These are phyloP conservation scores for Ophiostoma triangulosporum DNA, from an alignment of 2,329 filamentous ascomycete species.

Conservation along the genomic window DNA sequence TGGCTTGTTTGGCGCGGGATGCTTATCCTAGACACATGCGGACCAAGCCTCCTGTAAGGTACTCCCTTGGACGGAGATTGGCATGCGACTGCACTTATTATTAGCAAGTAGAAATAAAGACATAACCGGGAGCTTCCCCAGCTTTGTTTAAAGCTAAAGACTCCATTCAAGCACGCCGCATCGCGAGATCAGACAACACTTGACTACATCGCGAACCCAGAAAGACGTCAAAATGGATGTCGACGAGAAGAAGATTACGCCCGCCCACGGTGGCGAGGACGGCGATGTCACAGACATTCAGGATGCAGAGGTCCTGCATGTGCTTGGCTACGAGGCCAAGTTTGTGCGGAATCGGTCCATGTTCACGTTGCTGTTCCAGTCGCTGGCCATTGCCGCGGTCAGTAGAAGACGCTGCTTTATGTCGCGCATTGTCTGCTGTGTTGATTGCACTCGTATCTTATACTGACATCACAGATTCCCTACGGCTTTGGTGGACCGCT, in stretches of 20 bases:
- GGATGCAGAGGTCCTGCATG: neutral
- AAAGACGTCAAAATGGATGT: no score
- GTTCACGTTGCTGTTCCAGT: conserved; percentile 46
- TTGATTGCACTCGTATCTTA: neutral
- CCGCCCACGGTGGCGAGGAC: neutral
- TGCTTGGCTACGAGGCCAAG: conserved; percentile 43
- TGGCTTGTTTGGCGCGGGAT: neutral
- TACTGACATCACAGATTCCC: conserved; percentile 6
- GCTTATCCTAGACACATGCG: neutral
- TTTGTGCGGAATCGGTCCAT: conserved; percentile 45
- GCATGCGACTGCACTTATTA: no score
- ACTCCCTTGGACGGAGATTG: no score
- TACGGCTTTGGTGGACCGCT: conserved; percentile 10
- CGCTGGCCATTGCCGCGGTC: conserved; percentile 15
- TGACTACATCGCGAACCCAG: no score
- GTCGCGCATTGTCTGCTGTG: no score
- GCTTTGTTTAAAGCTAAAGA: neutral
- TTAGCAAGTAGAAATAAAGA: neutral
- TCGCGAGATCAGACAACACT: no score
- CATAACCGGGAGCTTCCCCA: neutral
- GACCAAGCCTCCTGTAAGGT: neutral
- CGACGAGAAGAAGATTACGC: neutral
- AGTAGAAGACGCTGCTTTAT: neutral
- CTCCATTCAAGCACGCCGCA: neutral
- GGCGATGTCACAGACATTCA: neutral